Percentiles rank a stretch among this genome's conserved stretches.
phyloP scores from a whole-genome alignment of 2,329 filamentous ascomycete genomes.

The Zymoseptoria brevis region DNA sequence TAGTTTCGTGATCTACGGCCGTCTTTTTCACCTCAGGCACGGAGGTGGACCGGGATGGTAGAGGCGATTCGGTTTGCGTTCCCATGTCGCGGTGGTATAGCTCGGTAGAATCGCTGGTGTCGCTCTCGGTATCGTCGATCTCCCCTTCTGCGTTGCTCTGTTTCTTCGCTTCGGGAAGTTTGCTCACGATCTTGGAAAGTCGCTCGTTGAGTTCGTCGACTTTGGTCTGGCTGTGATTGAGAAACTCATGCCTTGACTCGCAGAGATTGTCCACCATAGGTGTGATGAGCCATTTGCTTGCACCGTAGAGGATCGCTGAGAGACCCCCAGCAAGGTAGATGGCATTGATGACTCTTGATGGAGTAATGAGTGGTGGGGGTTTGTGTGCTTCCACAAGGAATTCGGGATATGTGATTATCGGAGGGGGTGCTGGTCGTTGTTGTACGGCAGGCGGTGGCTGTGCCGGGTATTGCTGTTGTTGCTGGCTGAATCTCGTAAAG shows the following conservation, averaged over 20 bases:
- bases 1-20: slow-evolving; percentile 20
- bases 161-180: slow-evolving; percentile 17
- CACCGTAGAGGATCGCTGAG: slow-evolving; percentile 57
- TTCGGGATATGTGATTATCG: slow-evolving; percentile 60
- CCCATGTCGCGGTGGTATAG: slow-evolving; percentile 75
- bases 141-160: slow-evolving; percentile 29
- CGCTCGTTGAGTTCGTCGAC: slow-evolving; percentile 50
- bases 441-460: slow-evolving; percentile 18
- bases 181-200: slow-evolving; percentile 32
- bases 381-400: slow-evolving; percentile 53
- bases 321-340: slow-evolving; percentile 50
- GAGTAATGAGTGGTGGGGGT: slow-evolving; percentile 52
- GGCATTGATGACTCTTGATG: slow-evolving; percentile 48
- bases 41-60: slow-evolving; percentile 36
- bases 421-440: slow-evolving; percentile 39
- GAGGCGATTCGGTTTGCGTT: slow-evolving; percentile 59
- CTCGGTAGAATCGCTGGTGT: slow-evolving; percentile 59
- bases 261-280: slow-evolving; percentile 51
- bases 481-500: slow-evolving; percentile 23
- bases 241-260: slow-evolving; percentile 50
- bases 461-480: slow-evolving; percentile 3
- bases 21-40: slow-evolving; percentile 20
- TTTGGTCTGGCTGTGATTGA: slow-evolving; percentile 44
- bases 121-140: slow-evolving; percentile 42
- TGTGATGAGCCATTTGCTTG: slow-evolving; percentile 59